Evolutionary conservation across 371 early-diverging fungal genomes (phyloP), one percentile per base, ranked within the genome.

Genomic region (Haplosporangium sp.): DNA sequence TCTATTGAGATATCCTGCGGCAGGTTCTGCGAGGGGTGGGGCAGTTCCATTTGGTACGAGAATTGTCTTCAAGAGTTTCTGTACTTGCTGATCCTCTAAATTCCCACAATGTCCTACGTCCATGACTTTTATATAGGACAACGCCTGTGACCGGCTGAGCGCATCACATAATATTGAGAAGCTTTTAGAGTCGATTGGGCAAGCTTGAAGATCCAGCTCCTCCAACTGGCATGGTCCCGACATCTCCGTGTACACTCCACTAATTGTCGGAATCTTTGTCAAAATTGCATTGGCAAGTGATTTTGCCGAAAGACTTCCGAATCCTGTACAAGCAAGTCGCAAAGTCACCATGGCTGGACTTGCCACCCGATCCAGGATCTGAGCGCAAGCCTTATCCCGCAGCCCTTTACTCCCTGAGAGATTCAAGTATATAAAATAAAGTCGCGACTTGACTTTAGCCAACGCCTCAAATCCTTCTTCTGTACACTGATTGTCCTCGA

Each of bases 171-270:
- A 20, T 10, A 34, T 64, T 7, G 34, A 35, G 40, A 79, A 44
- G 6, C 79, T 71, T 13, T 56, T 57, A 7, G 68, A 44, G 11
- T 71, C 61, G 2, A 79, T 71, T 9, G 67, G 48, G 50, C 74
- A 74, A 4, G 67, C 79, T 35, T 74, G 79, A n/a, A 79, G 38
- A 55, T 79, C 79, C n/a, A 79, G 48, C 11, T 79, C 79, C 39
- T 71, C 69, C n/a, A 79, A 55, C 47, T 67, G 74, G 27, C 67
- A 77, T 20, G 50, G 8, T 4, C 52, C 63, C 9, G 61, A 50
- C 37, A 57, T 50, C 55, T 63, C 34, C 48, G 17, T 15, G 40
- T 19, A 5, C 27, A n/a, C 3, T 9, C 19, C 2, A 27, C 35
- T 8, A 42, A 20, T 1, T 15, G 42, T 56, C 38, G 47, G 20